Conservation (phyloP, 495 filamentous ascomycete species). For the Aspergillus wentii region DNA sequence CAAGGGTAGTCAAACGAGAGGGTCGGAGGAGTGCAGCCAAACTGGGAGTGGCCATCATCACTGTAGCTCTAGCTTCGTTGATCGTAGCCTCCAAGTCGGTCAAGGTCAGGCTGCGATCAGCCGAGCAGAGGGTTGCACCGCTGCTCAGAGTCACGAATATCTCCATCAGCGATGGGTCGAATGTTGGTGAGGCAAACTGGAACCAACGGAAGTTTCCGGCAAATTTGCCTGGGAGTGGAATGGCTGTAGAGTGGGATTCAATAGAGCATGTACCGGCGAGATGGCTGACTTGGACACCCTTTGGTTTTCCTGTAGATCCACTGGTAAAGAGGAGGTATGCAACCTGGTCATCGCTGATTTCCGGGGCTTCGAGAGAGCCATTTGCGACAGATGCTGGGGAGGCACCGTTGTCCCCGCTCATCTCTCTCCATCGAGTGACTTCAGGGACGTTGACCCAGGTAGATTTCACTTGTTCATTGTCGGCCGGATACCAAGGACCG, state of each 20-base stretch:
- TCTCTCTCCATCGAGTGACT: constrained; percentile 13
- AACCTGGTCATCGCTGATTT: constrained; percentile 34
- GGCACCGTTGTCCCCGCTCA: constrained; percentile 5
- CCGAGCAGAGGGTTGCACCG: constrained; percentile 53
- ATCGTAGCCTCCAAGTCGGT: constrained; percentile 19
- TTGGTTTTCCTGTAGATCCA: constrained; percentile 78
- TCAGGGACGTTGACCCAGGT: constrained; percentile 23
- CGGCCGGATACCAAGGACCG: constrained; percentile 1
- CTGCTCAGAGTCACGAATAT: constrained; percentile 73
- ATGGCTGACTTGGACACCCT: constrained; percentile 76
- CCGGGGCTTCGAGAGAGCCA: constrained; percentile 1
- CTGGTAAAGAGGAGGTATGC: constrained; percentile 88
- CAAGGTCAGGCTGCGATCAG: constrained; percentile 18
- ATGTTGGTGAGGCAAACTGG: constrained; percentile 78
- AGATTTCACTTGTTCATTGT: background rate
- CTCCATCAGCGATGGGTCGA: constrained; percentile 81
- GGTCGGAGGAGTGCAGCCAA: constrained; percentile 24
- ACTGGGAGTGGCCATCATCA: constrained; percentile 30
- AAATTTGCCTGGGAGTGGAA: constrained; percentile 41
- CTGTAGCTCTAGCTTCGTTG: constrained; percentile 19
- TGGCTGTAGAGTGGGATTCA: constrained; percentile 52
- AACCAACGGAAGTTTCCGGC: constrained; percentile 65
- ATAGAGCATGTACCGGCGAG: constrained; percentile 64
- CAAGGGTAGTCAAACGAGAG: constrained; percentile 18
- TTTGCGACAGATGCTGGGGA: background rate